Percentiles rank a stretch among this genome's conserved stretches.
These are phyloP conservation scores for Priceomyces castillae DNA, from an alignment of 805 yeast species.

Conservation along the genomic window DNA sequence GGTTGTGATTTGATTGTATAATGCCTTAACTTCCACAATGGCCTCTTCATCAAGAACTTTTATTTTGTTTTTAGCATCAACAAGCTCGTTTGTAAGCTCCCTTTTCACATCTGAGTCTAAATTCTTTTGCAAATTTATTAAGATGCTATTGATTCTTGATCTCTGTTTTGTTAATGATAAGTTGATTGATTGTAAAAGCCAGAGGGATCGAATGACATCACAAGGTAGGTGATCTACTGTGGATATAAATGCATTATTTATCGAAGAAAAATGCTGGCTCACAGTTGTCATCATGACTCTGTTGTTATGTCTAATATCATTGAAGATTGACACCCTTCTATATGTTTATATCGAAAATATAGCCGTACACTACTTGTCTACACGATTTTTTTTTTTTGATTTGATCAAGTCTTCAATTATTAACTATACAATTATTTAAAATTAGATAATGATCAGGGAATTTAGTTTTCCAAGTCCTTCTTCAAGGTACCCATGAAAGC, in stretches of 20 bases:
- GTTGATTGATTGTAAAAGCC: constrained; percentile 41
- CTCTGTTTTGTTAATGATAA: constrained; percentile 22
- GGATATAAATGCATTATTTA: constrained; percentile 37
- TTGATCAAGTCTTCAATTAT: neutral
- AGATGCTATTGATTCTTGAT: constrained; percentile 17
- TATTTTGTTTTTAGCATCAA: constrained; percentile 10
- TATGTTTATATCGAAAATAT: too few relatives aligned
- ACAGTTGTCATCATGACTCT: constrained; percentile 10
- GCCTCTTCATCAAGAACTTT: constrained; percentile 17
- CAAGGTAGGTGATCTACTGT: constrained; percentile 45
- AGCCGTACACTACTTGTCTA: too few relatives aligned
- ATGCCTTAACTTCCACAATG: constrained; percentile 23
- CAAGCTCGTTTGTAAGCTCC: constrained; percentile 8
- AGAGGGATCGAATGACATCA: constrained; percentile 40
- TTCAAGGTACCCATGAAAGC: constrained; percentile 99
- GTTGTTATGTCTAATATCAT: too few relatives aligned
- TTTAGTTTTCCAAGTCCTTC: constrained; percentile 76
- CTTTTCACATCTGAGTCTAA: neutral
- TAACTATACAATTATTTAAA: neutral
- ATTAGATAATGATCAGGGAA: neutral
- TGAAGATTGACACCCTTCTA: too few relatives aligned
- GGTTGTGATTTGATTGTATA: constrained; percentile 29
- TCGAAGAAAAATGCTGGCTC: constrained; percentile 25
- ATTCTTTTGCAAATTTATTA: constrained; percentile 10
- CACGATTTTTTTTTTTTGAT: too few relatives aligned